phyloP scores from a whole-genome alignment of 2,329 filamentous ascomycete genomes.

The Shiraia sp. region DNA sequence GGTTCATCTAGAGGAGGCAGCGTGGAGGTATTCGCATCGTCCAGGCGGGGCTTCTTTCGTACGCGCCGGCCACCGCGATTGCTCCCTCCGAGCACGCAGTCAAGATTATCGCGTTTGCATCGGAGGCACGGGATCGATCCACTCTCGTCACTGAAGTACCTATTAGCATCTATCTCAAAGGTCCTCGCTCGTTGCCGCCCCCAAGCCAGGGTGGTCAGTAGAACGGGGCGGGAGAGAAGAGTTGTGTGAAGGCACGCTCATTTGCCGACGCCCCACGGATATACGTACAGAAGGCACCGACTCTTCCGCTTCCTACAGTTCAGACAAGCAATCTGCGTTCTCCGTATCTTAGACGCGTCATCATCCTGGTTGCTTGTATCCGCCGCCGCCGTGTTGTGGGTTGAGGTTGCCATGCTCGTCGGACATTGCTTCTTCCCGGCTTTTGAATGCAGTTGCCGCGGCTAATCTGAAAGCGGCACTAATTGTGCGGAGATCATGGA shows the following conservation, averaged over 20 bases:
- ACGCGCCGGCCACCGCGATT: constrained; percentile 63
- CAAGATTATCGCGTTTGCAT: constrained; percentile 60
- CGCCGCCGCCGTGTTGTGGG: neutral
- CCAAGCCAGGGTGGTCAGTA: too few species aligned
- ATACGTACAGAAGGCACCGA: constrained; percentile 43
- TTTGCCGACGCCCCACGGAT: constrained; percentile 5
- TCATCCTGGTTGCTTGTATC: constrained; percentile 10
- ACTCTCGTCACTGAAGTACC: constrained; percentile 48
- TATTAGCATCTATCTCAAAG: constrained; percentile 3
- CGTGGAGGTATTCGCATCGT: constrained; percentile 10
- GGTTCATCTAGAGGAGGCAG: constrained; percentile 31
- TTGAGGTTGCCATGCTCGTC: neutral
- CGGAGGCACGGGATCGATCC: constrained; percentile 59
- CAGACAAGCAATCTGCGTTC: constrained; percentile 34
- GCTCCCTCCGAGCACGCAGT: constrained; percentile 62
- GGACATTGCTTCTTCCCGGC: neutral
- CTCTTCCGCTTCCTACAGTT: constrained; percentile 46
- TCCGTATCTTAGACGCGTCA: constrained; percentile 23
- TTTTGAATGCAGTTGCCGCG: too few species aligned
- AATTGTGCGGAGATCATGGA: too few species aligned
- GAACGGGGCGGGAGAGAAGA: too few species aligned
- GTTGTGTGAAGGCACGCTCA: neutral
- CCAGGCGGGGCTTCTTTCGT: constrained; percentile 52
- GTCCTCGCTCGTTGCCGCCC: too few species aligned
- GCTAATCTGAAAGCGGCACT: too few species aligned